These are phyloP conservation scores for Staphylotrichum tortipilum DNA, from an alignment of 495 filamentous ascomycete genomes.

Conservation along the genomic window DNA sequence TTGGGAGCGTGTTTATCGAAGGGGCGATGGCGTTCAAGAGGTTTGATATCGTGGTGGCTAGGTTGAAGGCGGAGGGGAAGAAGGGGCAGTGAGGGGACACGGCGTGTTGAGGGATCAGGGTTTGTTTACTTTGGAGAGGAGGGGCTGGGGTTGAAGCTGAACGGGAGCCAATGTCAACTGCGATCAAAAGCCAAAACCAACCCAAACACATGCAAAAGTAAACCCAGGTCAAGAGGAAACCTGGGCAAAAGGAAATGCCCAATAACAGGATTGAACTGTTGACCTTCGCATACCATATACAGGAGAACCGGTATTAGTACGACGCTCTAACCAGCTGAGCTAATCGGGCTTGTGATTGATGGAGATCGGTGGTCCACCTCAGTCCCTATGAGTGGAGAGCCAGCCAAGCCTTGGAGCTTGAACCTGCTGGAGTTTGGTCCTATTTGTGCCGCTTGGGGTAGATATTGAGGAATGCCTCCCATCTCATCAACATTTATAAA, in stretches of 20 bases:
- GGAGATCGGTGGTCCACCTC: neutral
- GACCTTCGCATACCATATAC: conserved; percentile 17
- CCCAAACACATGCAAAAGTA: neutral
- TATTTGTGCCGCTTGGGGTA: no score
- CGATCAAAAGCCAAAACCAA: no score
- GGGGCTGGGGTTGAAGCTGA: no score
- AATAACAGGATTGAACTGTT: conserved; percentile 20
- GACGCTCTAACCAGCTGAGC: conserved; percentile 19
- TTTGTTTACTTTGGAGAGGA: no score
- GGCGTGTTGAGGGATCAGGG: no score
- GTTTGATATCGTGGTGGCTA: conserved; percentile 31
- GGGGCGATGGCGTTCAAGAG: conserved; percentile 30
- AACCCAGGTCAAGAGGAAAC: neutral
- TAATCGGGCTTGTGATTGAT: conserved; percentile 11
- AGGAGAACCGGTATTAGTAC: conserved; percentile 12
- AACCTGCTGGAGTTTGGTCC: no score
- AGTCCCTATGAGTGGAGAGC: no score
- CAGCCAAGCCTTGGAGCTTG: no score
- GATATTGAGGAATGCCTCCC: no score
- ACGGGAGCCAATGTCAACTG: no score
- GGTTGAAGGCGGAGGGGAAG: conserved; percentile 16
- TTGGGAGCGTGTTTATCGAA: conserved; percentile 30
- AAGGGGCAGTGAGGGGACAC: conserved; percentile 14
- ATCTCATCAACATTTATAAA: no score
- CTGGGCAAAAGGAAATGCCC: conserved; percentile 7